Evolutionary conservation across 1,284 basidiomycete species (phyloP).

Genomic region (Flammula alnicola): DNA sequence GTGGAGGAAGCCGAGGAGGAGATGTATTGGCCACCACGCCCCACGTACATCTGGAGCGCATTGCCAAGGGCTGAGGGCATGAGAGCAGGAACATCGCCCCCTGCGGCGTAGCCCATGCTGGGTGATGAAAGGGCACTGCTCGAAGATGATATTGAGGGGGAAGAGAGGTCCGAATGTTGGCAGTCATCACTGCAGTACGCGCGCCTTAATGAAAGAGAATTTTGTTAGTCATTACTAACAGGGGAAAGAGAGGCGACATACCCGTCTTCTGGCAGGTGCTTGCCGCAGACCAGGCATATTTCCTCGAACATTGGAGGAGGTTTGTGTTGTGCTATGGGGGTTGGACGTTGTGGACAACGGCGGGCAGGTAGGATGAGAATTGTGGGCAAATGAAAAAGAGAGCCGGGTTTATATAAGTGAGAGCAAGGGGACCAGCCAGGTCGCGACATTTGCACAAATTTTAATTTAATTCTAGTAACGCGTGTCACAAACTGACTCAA

Average conservation of each 20-base stretch:
- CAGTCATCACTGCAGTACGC: conserved; percentile 80
- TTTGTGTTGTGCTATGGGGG: conserved; percentile 15
- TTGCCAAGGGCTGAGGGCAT: conserved; percentile 60
- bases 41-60: conserved; percentile 48
- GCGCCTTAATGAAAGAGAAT: conserved; percentile 45
- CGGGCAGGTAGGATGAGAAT: conserved; percentile 19
- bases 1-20: conserved; percentile 64
- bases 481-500: conserved; percentile 34
- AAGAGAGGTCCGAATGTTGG: conserved; percentile 62
- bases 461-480: conserved; percentile 26
- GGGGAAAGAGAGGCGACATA: conserved; percentile 39
- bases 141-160: conserved; percentile 68
- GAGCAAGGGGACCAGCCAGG: conserved; percentile 26
- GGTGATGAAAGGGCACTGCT: conserved; percentile 75
- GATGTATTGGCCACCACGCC: conserved; percentile 52
- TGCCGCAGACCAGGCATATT: conserved; percentile 71
- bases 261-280: conserved; percentile 63
- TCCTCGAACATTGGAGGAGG: conserved; percentile 70
- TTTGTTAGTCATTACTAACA: conserved; percentile 26
- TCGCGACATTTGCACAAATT: conserved; percentile 36
- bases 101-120: conserved; percentile 51
- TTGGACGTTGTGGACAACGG: conserved; percentile 18
- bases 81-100: conserved; percentile 63
- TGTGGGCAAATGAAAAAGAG: conserved; percentile 12
- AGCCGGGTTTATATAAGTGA: conserved; percentile 38